These are phyloP conservation scores for Scedosporium minutisporum DNA, from an alignment of 2,329 filamentous ascomycete genomes.

Conservation along the genomic window DNA sequence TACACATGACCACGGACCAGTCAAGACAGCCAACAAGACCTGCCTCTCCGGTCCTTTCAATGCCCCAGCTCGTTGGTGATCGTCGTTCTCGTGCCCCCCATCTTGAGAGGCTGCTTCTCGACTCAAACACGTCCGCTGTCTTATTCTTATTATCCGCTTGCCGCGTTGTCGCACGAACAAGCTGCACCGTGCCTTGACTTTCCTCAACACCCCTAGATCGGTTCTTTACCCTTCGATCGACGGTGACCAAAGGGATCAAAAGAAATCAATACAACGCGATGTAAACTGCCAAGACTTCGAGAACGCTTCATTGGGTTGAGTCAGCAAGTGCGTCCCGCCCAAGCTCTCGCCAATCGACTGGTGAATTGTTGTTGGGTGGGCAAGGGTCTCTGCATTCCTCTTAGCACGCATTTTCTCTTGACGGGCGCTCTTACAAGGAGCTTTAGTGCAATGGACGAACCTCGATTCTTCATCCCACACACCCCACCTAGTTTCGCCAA, in stretches of 20 bases:
- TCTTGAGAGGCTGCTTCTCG: not conserved
- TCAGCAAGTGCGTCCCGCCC: not conserved
- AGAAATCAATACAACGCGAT: not conserved
- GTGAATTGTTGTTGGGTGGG: not conserved
- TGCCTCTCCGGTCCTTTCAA: not conserved
- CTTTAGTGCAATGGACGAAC: not conserved
- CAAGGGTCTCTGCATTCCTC: not conserved
- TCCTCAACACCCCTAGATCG: not conserved
- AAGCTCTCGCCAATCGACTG: not conserved
- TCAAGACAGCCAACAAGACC: not conserved
- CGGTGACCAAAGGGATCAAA: not conserved
- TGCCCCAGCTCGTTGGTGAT: not conserved
- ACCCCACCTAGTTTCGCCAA: not conserved
- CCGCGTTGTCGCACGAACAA: constrained; percentile 2
- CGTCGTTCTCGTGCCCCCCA: constrained; percentile 2
- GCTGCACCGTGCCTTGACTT: not conserved
- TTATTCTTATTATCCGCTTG: constrained; percentile 5
- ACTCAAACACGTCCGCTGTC: not conserved
- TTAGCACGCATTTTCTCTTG: not conserved
- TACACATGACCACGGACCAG: not conserved
- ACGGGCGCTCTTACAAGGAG: not conserved
- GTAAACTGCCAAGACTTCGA: not conserved
- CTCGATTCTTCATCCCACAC: not conserved
- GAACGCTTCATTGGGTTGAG: not conserved
- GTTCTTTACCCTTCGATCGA: not conserved